These are phyloP conservation scores for Crucihimalaya himalaica DNA, from an alignment of 345 rosid species.

Conservation along the genomic window DNA sequence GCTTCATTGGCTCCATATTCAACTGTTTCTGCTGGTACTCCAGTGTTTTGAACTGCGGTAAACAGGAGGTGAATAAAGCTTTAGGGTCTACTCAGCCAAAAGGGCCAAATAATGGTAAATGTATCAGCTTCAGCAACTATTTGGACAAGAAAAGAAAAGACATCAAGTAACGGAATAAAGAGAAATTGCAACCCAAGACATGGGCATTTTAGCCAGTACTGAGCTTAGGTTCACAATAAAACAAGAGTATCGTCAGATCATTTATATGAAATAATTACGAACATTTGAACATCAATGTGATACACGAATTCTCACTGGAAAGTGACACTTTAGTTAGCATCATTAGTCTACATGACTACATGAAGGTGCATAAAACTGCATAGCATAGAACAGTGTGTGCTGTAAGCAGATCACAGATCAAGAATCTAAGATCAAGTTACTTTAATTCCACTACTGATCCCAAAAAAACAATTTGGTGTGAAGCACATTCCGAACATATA, in stretches of 20 bases:
- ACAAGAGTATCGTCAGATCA: background rate
- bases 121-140: conserved; percentile 19
- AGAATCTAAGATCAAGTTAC: background rate
- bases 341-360: background rate
- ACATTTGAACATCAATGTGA: background rate
- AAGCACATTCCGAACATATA: background rate
- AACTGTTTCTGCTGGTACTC: conserved; percentile 70
- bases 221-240: background rate
- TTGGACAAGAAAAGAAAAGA: background rate
- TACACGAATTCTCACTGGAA: background rate
- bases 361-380: background rate
- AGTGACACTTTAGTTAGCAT: background rate
- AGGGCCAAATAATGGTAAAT: background rate
- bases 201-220: background rate
- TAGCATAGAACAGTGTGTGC: background rate
- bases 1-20: conserved; percentile 72
- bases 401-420: background rate
- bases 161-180: background rate
- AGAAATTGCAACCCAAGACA: conserved; percentile 2
- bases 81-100: background rate
- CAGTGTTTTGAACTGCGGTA: conserved; percentile 65
- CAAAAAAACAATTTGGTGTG: background rate
- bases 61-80: background rate
- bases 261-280: background rate
- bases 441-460: background rate